Percentiles rank a stretch among this genome's conserved stretches.
These are phyloP conservation scores for Saposhnikovia divaricata DNA, from an alignment of 129 eudicot species.

Conservation along the genomic window DNA sequence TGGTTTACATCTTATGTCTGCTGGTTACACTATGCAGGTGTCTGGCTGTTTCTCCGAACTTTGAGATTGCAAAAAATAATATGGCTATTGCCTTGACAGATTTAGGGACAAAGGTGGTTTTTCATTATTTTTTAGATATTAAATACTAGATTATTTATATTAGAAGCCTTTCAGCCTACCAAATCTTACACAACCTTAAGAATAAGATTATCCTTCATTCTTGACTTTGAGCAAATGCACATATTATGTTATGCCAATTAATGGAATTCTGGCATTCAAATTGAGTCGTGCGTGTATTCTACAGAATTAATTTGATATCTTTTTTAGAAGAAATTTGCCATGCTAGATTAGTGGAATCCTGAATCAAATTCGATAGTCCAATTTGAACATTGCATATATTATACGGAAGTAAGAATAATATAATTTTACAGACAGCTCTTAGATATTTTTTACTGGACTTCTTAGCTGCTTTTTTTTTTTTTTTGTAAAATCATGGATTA, in stretches of 20 bases:
- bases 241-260: neutral
- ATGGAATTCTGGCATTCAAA: neutral
- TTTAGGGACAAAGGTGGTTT: constrained; percentile 83
- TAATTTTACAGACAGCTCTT: neutral
- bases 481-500: neutral
- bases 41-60: constrained; percentile 94
- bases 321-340: neutral
- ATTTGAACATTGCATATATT: neutral
- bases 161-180: neutral
- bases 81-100: constrained; percentile 98
- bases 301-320: neutral
- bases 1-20: constrained; percentile 7
- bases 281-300: neutral
- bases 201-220: neutral
- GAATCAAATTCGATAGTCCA: neutral
- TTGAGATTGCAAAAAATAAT: constrained; percentile 96
- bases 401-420: neutral
- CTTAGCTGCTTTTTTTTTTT: neutral
- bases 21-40: constrained; percentile 48
- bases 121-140: neutral
- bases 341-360: neutral
- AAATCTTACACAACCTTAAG: neutral
- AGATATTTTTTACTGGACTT: neutral
- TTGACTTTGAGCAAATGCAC: neutral
- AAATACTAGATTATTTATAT: neutral